Base-by-base conservation (phyloP, 768 basidiomycete genomes). In the Fomitopsis serialis region DNA sequence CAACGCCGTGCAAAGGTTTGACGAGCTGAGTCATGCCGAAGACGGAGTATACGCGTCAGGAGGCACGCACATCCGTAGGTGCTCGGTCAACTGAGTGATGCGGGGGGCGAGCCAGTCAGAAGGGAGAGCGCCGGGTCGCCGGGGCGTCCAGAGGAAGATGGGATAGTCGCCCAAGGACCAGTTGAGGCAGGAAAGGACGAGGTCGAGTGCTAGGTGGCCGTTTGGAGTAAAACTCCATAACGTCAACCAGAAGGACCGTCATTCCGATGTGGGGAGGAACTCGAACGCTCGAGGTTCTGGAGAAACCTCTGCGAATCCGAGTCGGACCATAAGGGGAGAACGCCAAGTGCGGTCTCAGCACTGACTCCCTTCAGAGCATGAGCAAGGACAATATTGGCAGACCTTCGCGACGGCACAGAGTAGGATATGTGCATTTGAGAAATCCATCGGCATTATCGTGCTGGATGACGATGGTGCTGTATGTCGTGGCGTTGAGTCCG, bases 351-450 rank as follows among this genome's bases (percentile, higher is more conserved):
- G 10, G 61, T 66, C 51, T 77, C 75, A 23, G 66, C 64, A 29
- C 63, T 66, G 50, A 75, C 60, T 44, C 70, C 66, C 56, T 75
- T 74, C 47, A 76, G 68, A 0, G 81, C 79, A 47, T 77, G 76
- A 1, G 76, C 78, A 2, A 80, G 64, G 45, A 83, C 73, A 47
- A 81, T 75, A 54, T 82, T 81, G 21, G 78, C 68, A 1, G 77
- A 76, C 23, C 70, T 59, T 81, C 79, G 44, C 79, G 67, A 25
- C 61, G 64, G 34, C 65, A 67, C 43, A 81, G 70, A 7, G 72
- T 71, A 21, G 73, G 72, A 53, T 74, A 73, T 13, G 75, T 63
- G 25, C 65, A 65, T 3, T 68, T 57, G 25, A 80, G 69, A 54
- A 78, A 78, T 42, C 72, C 66, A 43, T 61, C 65, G 19, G 76